A percentile compares a stretch with the other conserved stretches of the same genome.
These are phyloP conservation scores for Eucalyptus pauciflora DNA, from an alignment of 345 rosid species.

Conservation along the genomic window DNA sequence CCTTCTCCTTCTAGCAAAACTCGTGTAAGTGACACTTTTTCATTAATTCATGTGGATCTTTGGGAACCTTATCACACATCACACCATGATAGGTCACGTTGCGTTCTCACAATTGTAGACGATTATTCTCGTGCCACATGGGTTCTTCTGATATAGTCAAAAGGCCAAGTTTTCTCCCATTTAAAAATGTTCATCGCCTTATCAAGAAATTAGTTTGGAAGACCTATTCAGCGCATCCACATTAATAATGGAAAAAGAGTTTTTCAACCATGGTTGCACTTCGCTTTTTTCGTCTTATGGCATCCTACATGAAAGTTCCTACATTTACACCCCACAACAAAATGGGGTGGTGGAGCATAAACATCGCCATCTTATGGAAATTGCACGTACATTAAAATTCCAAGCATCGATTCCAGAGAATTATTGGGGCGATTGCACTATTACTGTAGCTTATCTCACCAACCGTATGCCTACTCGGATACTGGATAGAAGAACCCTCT, in stretches of 20 bases:
- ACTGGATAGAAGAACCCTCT: too few species aligned
- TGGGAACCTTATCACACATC: too few species aligned
- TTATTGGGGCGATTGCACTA: background rate
- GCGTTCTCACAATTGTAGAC: too few species aligned
- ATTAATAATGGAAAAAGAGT: background rate
- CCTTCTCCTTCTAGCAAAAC: too few species aligned
- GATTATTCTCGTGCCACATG: too few species aligned
- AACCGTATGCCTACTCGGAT: background rate
- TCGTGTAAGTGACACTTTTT: too few species aligned
- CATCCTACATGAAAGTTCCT: background rate
- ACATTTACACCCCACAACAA: background rate
- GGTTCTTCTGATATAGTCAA: too few species aligned
- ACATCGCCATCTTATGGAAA: background rate
- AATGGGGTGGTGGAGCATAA: too few species aligned
- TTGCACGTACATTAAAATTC: background rate
- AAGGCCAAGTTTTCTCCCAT: background rate
- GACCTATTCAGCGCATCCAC: fast-evolving
- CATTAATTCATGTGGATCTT: too few species aligned
- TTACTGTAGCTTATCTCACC: background rate
- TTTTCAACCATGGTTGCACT: background rate
- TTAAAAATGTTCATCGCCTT: background rate
- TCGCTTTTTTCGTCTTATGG: background rate
- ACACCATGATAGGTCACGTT: too few species aligned
- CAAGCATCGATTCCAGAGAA: background rate
- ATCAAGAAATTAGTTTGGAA: background rate